A percentile compares a stretch with the other conserved stretches of the same genome.
phyloP scores from a whole-genome alignment of 108 stramenopile genomes.

The Pseudonitzschia pungens region DNA sequence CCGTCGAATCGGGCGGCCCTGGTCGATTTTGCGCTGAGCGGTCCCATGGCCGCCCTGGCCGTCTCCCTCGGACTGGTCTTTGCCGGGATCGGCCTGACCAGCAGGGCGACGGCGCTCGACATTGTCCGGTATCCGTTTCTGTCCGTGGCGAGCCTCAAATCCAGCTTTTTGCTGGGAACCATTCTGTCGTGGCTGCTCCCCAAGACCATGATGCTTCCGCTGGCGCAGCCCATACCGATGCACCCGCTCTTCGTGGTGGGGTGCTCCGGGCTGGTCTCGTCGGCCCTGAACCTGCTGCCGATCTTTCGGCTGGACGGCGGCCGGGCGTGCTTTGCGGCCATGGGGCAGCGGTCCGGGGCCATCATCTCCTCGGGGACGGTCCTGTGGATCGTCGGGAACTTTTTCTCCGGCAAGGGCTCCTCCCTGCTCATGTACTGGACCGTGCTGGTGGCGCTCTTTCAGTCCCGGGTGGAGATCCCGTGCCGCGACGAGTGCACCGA shows the following conservation, averaged over 20 bases:
- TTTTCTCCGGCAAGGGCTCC: slow-evolving; percentile 33
- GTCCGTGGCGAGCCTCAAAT: slow-evolving; percentile 63
- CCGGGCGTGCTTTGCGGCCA: slow-evolving; percentile 63
- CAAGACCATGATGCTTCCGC: slow-evolving; percentile 62
- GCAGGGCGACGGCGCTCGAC: slow-evolving; percentile 28
- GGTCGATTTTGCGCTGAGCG: slow-evolving; percentile 55
- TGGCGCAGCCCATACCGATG: slow-evolving; percentile 79
- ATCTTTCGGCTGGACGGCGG: slow-evolving; percentile 91
- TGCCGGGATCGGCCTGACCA: slow-evolving; percentile 29
- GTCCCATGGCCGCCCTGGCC: slow-evolving; percentile 32
- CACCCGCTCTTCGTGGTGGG: slow-evolving; percentile 87
- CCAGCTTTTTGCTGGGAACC: slow-evolving; percentile 63
- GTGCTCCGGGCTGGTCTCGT: slow-evolving; percentile 72
- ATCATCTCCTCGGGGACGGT: slow-evolving; percentile 45
- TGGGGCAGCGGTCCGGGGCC: slow-evolving; percentile 55
- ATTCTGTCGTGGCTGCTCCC: slow-evolving; percentile 59
- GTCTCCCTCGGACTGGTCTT: slow-evolving; percentile 35
- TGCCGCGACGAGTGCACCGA: slow-evolving; percentile 65
- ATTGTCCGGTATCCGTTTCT: slow-evolving; percentile 57
- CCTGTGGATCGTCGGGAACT: slow-evolving; percentile 42
- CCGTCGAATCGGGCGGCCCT: slow-evolving; percentile 49
- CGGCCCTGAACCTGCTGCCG: slow-evolving; percentile 86
- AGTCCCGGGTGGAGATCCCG: slow-evolving; percentile 64
- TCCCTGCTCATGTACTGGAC: slow-evolving; percentile 55
- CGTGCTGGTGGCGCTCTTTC: slow-evolving; percentile 54